Conservation (phyloP, 768 basidiomycete species). For the Sarcodon sp. region DNA sequence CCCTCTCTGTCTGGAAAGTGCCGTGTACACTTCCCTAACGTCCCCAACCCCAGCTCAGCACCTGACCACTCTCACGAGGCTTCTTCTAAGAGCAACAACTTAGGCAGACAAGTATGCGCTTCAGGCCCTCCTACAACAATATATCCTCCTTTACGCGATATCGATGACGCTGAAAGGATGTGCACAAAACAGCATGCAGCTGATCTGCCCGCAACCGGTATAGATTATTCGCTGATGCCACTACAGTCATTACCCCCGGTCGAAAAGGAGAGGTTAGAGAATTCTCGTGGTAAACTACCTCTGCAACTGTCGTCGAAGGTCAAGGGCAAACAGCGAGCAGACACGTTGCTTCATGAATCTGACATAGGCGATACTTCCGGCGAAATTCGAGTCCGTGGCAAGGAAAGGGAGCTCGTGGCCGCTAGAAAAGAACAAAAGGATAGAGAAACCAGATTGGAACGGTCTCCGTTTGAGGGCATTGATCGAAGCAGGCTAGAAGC, state of each 20-base stretch:
- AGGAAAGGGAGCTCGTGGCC: conserved; percentile 48
- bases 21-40: too few relatives aligned
- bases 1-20: conserved; percentile 18
- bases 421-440: conserved; percentile 33
- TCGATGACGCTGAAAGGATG: too few relatives aligned
- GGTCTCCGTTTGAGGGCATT: conserved; percentile 24
- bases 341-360: neutral
- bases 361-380: conserved; percentile 25
- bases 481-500: conserved; percentile 17
- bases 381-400: conserved; percentile 38
- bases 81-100: too few relatives aligned
- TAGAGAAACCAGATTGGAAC: conserved; percentile 22
- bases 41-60: too few relatives aligned
- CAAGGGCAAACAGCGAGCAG: conserved; percentile 18
- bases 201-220: too few relatives aligned
- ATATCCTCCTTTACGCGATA: too few relatives aligned
- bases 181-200: too few relatives aligned
- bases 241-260: neutral
- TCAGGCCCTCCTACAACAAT: too few relatives aligned
- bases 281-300: neutral
- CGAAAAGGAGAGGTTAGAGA: neutral
- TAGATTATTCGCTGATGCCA: too few relatives aligned
- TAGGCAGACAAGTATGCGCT: too few relatives aligned
- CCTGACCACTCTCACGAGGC: too few relatives aligned
- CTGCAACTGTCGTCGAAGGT: conserved; percentile 4